A percentile compares a stretch with the other conserved stretches of the same genome.
Evolutionary conservation across 1,284 basidiomycete genomes (phyloP).

Genomic region (Coniferiporia sulphurascens): DNA sequence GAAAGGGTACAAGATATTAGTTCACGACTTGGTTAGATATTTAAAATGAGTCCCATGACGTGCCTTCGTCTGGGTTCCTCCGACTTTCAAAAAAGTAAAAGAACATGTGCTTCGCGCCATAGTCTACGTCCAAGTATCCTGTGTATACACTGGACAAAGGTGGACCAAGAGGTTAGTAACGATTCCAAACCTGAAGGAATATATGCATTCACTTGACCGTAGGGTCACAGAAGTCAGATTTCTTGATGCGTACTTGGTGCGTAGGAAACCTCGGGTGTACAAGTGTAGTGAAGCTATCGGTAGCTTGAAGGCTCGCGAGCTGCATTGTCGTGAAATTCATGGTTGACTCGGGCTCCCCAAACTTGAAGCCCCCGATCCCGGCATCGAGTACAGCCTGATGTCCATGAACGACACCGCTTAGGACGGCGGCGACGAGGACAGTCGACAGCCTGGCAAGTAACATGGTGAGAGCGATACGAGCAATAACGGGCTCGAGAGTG

Average conservation of each 20-base stretch:
- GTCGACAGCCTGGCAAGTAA: background rate
- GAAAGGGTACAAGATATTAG: background rate
- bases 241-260: conserved; percentile 56
- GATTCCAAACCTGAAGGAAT: background rate
- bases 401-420: background rate
- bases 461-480: background rate
- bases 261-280: conserved; percentile 44
- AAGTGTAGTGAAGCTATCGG: conserved; percentile 38
- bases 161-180: background rate
- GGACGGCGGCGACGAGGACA: background rate
- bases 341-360: background rate
- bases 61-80: conserved; percentile 51
- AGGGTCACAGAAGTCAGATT: conserved; percentile 56
- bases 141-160: conserved; percentile 43
- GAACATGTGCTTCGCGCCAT: conserved; percentile 62
- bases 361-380: background rate
- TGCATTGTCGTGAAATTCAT: conserved; percentile 7
- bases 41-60: background rate
- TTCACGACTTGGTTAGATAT: background rate
- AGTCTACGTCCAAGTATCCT: conserved; percentile 58
- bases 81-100: conserved; percentile 86
- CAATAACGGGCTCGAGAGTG: background rate
- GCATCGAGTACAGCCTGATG: background rate
- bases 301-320: conserved; percentile 32
- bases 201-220: conserved; percentile 44